These are phyloP conservation scores for Camellia lanceoleosa DNA, from an alignment of 148 eudicot species.

Conservation along the genomic window DNA sequence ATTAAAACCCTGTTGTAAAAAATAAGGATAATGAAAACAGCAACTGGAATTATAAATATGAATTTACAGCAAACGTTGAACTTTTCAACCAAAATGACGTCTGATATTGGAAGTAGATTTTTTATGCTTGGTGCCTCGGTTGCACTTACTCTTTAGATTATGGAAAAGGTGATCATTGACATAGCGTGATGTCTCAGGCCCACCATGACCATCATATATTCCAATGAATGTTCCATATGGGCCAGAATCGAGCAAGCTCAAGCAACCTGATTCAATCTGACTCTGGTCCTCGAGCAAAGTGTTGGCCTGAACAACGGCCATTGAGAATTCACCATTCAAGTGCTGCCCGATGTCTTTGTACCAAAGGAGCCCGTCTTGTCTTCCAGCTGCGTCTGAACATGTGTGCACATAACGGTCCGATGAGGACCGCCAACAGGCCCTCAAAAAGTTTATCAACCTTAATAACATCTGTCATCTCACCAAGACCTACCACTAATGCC, in stretches of 20 bases:
- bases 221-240: constrained; percentile 83
- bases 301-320: constrained; percentile 91
- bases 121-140: not conserved
- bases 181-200: constrained; percentile 77
- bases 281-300: constrained; percentile 80
- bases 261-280: constrained; percentile 74
- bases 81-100: not conserved
- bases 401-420: constrained; percentile 31
- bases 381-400: constrained; percentile 46
- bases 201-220: constrained; percentile 87
- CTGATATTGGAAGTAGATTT: not conserved
- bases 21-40: not conserved
- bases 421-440: constrained; percentile 55
- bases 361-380: constrained; percentile 80
- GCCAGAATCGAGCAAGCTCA: constrained; percentile 64
- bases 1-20: not conserved
- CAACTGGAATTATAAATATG: not conserved
- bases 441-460: constrained; percentile 52
- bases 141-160: constrained; percentile 71
- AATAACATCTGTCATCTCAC: constrained; percentile 75
- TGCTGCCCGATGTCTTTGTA: constrained; percentile 74
- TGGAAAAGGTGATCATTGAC: constrained; percentile 71
- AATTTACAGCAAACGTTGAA: not conserved
- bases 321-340: constrained; percentile 69
- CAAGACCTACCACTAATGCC: constrained; percentile 38